Evolutionary conservation across 139 green algal species (phyloP).

Genomic region (Chlorokybus atmophyticus): DNA sequence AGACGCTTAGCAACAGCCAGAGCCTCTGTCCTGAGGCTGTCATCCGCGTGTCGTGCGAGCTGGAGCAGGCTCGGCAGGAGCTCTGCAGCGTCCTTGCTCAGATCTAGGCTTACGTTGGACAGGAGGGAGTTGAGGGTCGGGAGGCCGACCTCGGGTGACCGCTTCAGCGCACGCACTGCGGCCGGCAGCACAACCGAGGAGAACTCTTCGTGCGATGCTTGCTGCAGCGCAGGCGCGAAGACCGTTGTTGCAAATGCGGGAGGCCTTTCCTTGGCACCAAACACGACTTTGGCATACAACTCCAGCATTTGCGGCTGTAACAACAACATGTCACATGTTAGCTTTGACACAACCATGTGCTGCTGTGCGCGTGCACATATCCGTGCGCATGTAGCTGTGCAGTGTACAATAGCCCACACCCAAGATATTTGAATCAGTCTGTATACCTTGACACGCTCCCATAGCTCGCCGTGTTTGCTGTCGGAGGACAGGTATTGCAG

Average conservation of each 20-base stretch:
- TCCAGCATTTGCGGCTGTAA: conserved; percentile 13
- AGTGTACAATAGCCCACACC: background rate
- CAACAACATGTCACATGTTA: background rate
- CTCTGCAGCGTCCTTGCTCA: conserved; percentile 17
- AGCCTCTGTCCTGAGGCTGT: conserved; percentile 1
- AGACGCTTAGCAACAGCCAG: conserved; percentile 7
- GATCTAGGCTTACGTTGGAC: conserved; percentile 8
- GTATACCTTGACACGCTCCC: background rate
- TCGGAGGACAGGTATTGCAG: too few species aligned
- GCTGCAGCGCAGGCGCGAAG: conserved; percentile 13
- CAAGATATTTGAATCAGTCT: background rate
- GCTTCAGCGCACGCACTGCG: conserved; percentile 18
- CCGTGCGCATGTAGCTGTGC: background rate
- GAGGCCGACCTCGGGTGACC: conserved; percentile 26
- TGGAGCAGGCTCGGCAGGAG: conserved; percentile 12
- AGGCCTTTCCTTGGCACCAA: conserved; percentile 12
- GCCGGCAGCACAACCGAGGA: conserved; percentile 8
- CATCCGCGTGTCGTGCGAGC: conserved; percentile 17
- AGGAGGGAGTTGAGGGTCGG: conserved; percentile 1
- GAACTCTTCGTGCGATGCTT: conserved; percentile 13
- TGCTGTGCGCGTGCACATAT: background rate
- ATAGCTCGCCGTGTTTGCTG: too few species aligned
- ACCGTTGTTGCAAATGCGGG: background rate
- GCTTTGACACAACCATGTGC: background rate
- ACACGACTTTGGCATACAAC: conserved; percentile 15